Percentiles rank a stretch among this genome's conserved stretches.
Evolutionary conservation across 192 early-diverging fungal species (phyloP).

Genomic region (Dispira simplex): DNA sequence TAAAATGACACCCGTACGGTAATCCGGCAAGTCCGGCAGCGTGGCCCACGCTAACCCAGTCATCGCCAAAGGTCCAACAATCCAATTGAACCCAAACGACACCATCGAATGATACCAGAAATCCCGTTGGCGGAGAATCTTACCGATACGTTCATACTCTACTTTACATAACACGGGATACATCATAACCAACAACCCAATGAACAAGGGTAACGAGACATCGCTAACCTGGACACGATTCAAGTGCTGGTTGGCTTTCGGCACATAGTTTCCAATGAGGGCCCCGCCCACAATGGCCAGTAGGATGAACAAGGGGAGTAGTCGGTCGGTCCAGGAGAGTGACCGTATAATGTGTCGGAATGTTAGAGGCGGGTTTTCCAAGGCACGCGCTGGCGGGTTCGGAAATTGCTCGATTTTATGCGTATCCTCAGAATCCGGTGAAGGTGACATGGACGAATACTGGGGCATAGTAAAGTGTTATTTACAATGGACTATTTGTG

Average conservation of each 20-base stretch:
- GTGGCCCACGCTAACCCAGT: slow-evolving; percentile 46
- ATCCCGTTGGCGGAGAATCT: slow-evolving; percentile 21
- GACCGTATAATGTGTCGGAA: slow-evolving; percentile 11
- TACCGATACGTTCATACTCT: slow-evolving; percentile 27
- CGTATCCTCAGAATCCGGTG: no score
- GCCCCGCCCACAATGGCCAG: slow-evolving; percentile 38
- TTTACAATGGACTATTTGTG: no score
- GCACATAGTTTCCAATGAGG: slow-evolving; percentile 41
- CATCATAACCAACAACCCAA: slow-evolving; percentile 57
- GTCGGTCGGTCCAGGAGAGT: slow-evolving; percentile 21
- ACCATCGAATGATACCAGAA: slow-evolving; percentile 36
- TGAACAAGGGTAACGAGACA: slow-evolving; percentile 51
- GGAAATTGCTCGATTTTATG: no score
- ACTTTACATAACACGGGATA: slow-evolving; percentile 54
- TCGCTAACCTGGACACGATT: slow-evolving; percentile 36
- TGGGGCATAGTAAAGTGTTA: no score
- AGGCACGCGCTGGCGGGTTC: no score
- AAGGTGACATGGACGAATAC: no score
- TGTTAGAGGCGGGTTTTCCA: not conserved
- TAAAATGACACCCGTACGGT: slow-evolving; percentile 40
- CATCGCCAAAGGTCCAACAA: slow-evolving; percentile 51
- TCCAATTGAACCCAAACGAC: slow-evolving; percentile 46
- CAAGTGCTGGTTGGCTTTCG: slow-evolving; percentile 29
- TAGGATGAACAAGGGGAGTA: slow-evolving; percentile 23
- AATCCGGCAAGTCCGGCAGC: slow-evolving; percentile 45